A percentile compares a stretch with the other conserved stretches of the same genome.
These are phyloP conservation scores for Lepidium africanum DNA, from an alignment of 345 rosid species.

Conservation along the genomic window DNA sequence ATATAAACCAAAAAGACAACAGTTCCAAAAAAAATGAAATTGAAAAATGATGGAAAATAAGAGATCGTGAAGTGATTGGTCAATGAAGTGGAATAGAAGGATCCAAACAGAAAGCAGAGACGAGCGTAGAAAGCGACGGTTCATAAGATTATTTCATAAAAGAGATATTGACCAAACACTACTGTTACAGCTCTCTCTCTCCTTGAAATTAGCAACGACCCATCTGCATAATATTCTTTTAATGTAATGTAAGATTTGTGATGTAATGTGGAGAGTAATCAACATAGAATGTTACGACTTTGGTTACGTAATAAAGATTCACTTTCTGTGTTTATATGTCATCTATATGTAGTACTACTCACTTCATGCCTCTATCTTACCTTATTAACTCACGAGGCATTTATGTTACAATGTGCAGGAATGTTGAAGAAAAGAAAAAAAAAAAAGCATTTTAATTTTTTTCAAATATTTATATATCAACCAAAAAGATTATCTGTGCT, in stretches of 20 bases:
- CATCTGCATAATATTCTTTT: neutral
- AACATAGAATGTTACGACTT: constrained; percentile 9
- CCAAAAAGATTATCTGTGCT: too few species aligned
- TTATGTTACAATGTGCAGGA: neutral
- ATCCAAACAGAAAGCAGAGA: constrained; percentile 25
- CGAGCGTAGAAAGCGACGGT: constrained; percentile 22
- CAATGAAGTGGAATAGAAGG: constrained; percentile 33
- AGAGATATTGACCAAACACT: constrained; percentile 23
- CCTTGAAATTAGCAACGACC: constrained; percentile 20
- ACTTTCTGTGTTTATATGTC: constrained; percentile 20
- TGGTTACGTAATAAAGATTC: constrained; percentile 14
- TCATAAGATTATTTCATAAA: too few species aligned
- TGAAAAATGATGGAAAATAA: neutral
- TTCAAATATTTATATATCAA: too few species aligned
- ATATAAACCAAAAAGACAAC: constrained; percentile 3
- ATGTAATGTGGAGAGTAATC: neutral
- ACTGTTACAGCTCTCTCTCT: neutral
- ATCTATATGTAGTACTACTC: neutral
- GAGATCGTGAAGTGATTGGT: constrained; percentile 30
- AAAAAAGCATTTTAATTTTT: too few species aligned
- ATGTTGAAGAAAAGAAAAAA: too few species aligned
- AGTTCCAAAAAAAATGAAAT: too few species aligned
- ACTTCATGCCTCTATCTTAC: neutral
- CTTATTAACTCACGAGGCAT: constrained; percentile 4
- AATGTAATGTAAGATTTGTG: neutral